A percentile compares a stretch with the other conserved stretches of the same genome.
Evolutionary conservation across 2,329 filamentous ascomycete species (phyloP).

Genomic region (Corinectria fuckeliana): DNA sequence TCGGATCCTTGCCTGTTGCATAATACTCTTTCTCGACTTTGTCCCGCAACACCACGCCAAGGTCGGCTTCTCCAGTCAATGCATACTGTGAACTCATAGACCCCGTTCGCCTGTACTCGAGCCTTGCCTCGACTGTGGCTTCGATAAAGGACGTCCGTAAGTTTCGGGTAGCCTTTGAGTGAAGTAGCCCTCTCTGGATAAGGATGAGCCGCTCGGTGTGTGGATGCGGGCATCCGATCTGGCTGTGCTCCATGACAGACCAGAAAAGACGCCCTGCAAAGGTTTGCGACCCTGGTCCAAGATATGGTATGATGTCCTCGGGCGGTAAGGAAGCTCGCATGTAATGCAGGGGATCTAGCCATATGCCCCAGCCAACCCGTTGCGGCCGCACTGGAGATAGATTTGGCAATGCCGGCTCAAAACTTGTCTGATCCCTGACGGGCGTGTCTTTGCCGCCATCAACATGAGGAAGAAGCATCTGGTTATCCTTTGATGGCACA

Average conservation of each 20-base stretch:
- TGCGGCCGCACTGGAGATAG: background rate
- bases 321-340: conserved; percentile 17
- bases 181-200: conserved; percentile 9
- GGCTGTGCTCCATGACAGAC: conserved; percentile 22
- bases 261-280: conserved; percentile 25
- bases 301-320: conserved; percentile 24
- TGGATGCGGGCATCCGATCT: background rate
- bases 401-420: background rate
- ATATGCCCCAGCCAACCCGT: conserved; percentile 12
- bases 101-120: conserved; percentile 19
- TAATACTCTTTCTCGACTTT: conserved; percentile 19
- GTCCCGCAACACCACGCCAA: conserved; percentile 10
- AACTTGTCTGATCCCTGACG: background rate
- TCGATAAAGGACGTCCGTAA: conserved; percentile 13
- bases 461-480: background rate
- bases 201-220: conserved; percentile 3
- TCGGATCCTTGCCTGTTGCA: conserved; percentile 9
- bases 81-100: conserved; percentile 16
- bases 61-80: conserved; percentile 17
- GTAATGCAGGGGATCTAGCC: conserved; percentile 24
- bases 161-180: conserved; percentile 14
- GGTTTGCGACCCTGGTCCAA: conserved; percentile 13
- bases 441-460: background rate
- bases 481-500: background rate
- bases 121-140: conserved; percentile 22